phyloP scores from a whole-genome alignment of 1,284 basidiomycete genomes.

The Sanghuangporus baumii region DNA sequence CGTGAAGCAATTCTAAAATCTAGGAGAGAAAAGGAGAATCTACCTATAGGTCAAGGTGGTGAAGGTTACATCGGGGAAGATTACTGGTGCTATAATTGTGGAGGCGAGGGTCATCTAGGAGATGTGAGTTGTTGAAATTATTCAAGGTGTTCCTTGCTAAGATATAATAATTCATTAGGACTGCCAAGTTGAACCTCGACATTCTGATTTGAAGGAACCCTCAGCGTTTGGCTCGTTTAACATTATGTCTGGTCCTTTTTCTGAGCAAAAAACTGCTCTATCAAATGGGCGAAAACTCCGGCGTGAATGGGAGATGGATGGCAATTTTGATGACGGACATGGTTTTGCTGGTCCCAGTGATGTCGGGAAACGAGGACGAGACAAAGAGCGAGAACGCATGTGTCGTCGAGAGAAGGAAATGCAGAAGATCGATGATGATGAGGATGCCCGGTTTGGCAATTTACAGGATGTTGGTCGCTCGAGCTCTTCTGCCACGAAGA shows the following conservation, averaged over 20 bases:
- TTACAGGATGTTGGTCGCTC: slow-evolving; percentile 1
- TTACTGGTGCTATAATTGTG: slow-evolving; percentile 89
- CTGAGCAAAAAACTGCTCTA: slow-evolving; percentile 33
- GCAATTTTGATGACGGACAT: slow-evolving; percentile 35
- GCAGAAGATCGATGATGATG: slow-evolving; percentile 40
- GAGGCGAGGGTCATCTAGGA: slow-evolving; percentile 73
- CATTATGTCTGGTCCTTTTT: slow-evolving; percentile 71
- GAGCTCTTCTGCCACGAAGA: slow-evolving; percentile 9
- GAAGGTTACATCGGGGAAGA: slow-evolving; percentile 70
- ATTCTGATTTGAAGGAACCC: slow-evolving; percentile 47
- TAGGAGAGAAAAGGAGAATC: slow-evolving; percentile 43
- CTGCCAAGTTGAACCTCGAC: slow-evolving; percentile 53
- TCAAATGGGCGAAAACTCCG: slow-evolving; percentile 25
- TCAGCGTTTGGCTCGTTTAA: slow-evolving; percentile 77
- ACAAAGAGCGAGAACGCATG: slow-evolving; percentile 53
- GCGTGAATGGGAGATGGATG: slow-evolving; percentile 32
- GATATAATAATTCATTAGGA: slow-evolving; percentile 43
- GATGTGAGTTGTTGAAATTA: slow-evolving; percentile 53
- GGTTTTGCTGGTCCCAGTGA: slow-evolving; percentile 44
- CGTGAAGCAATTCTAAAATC: slow-evolving; percentile 42
- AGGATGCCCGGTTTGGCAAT: slow-evolving; percentile 60
- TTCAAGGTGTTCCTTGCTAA: background rate
- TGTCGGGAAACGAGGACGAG: slow-evolving; percentile 58
- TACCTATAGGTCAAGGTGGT: slow-evolving; percentile 62
- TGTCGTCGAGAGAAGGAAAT: slow-evolving; percentile 44